phyloP scores from a whole-genome alignment of 495 filamentous ascomycete species.

The Penicillium diatomitis region DNA sequence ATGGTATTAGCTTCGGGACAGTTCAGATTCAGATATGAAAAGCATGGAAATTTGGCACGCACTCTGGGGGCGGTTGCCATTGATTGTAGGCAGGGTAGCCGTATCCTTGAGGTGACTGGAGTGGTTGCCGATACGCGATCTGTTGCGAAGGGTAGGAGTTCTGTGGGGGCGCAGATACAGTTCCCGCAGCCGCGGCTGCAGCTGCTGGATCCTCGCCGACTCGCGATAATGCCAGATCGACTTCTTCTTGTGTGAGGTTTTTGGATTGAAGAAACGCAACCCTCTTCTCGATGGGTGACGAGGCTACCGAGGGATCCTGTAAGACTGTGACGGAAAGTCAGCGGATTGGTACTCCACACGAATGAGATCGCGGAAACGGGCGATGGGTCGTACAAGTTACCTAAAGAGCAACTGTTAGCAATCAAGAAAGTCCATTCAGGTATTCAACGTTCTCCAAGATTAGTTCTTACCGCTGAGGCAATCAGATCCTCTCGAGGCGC shows the following conservation, averaged over 20 bases:
- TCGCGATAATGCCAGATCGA: conserved; percentile 73
- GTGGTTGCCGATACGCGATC: conserved; percentile 41
- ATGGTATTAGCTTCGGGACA: conserved; percentile 7
- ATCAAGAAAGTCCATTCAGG: conserved; percentile 1
- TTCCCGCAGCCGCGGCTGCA: conserved; percentile 17
- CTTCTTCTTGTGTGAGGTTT: conserved; percentile 92
- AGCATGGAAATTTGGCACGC: conserved; percentile 11
- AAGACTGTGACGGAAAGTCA: conserved; percentile 54
- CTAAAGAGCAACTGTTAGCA: conserved; percentile 16
- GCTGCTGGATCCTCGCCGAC: conserved; percentile 49
- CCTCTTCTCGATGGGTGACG: conserved; percentile 83
- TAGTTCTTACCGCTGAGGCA: conserved; percentile 59
- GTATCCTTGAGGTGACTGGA: conserved; percentile 56
- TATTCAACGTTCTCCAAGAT: not conserved
- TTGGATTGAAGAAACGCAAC: conserved; percentile 93
- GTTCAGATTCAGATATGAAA: not conserved
- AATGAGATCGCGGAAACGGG: not conserved
- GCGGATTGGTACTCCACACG: conserved; percentile 5
- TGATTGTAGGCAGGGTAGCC: conserved; percentile 56
- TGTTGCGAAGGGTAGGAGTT: conserved; percentile 41
- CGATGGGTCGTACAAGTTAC: conserved; percentile 29
- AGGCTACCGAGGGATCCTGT: conserved; percentile 83
- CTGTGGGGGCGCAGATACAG: conserved; percentile 25
- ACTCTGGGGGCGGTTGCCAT: conserved; percentile 64
- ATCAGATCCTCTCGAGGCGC: conserved; percentile 73